phyloP scores from a whole-genome alignment of 305 asterid species.

The Stenogyne calaminthoides region DNA sequence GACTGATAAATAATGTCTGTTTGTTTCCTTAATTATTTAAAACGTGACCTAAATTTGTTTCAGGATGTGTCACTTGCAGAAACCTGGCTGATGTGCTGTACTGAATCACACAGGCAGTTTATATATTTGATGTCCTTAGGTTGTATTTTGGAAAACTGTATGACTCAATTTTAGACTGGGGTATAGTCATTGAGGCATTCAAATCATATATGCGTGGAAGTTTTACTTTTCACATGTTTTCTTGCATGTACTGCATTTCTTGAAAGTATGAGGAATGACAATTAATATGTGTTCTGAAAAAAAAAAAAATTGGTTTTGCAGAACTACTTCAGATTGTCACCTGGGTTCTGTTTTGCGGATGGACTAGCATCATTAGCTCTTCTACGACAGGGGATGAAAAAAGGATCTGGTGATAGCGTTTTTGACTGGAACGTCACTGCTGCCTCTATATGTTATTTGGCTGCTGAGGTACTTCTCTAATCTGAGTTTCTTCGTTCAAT shows the following conservation, averaged over 20 bases:
- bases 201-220: neutral
- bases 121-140: neutral
- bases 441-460: constrained; percentile 89
- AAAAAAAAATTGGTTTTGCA: constrained; percentile 46
- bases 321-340: constrained; percentile 94
- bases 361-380: constrained; percentile 98
- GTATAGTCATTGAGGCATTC: constrained; percentile 1
- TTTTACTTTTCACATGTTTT: constrained; percentile 18
- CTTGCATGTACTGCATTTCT: neutral
- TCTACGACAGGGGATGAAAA: constrained; percentile 86
- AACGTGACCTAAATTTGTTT: neutral
- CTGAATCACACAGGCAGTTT: neutral
- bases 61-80: neutral
- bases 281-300: constrained; percentile 32
- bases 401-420: constrained; percentile 64
- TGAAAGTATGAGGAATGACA: constrained; percentile 4
- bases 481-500: constrained; percentile 27
- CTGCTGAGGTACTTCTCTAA: constrained; percentile 73
- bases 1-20: neutral
- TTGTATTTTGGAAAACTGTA: neutral
- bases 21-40: neutral
- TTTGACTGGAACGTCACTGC: constrained; percentile 95
- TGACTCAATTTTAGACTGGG: neutral
- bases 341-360: constrained; percentile 99
- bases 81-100: neutral